Conservation (phyloP, 306 rosid species). For the Prunus davidiana region DNA sequence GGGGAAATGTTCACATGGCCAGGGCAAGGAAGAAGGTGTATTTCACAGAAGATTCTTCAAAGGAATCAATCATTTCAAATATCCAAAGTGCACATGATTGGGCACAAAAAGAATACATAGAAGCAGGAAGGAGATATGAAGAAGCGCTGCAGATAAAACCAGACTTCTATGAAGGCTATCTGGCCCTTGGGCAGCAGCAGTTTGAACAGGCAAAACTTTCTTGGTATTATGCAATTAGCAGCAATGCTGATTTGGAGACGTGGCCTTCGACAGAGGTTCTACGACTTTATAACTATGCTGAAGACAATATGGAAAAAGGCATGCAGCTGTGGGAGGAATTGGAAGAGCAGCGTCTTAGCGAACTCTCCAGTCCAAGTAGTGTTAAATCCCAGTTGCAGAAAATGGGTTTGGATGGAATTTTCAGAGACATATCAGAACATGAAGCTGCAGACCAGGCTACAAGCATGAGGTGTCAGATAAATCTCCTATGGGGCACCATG, state of each 20-base stretch:
- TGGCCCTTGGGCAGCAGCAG: constrained; percentile 76
- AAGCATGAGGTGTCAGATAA: constrained; percentile 73
- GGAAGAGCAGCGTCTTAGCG: constrained; percentile 32
- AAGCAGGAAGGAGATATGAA: constrained; percentile 76
- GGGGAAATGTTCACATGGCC: constrained; percentile 92
- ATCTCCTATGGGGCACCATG: constrained; percentile 85
- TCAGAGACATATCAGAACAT: constrained; percentile 40
- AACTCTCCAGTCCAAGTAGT: constrained; percentile 40
- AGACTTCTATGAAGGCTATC: constrained; percentile 75
- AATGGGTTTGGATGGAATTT: constrained; percentile 45
- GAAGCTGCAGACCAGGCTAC: constrained; percentile 57
- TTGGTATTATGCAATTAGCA: constrained; percentile 70
- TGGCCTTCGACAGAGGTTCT: constrained; percentile 62
- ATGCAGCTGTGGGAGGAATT: constrained; percentile 72
- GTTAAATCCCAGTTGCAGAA: constrained; percentile 37
- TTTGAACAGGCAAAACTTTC: constrained; percentile 83
- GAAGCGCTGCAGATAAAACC: constrained; percentile 66
- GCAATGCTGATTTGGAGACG: constrained; percentile 45
- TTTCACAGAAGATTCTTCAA: constrained; percentile 52
- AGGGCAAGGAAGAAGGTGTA: constrained; percentile 77
- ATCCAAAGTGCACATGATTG: constrained; percentile 60
- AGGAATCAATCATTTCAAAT: constrained; percentile 41
- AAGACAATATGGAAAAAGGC: constrained; percentile 85
- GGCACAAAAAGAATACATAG: constrained; percentile 59
- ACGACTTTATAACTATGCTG: constrained; percentile 67